Evolutionary conservation across 2,329 filamentous ascomycete genomes (phyloP).

Genomic region (Nemania sp.): DNA sequence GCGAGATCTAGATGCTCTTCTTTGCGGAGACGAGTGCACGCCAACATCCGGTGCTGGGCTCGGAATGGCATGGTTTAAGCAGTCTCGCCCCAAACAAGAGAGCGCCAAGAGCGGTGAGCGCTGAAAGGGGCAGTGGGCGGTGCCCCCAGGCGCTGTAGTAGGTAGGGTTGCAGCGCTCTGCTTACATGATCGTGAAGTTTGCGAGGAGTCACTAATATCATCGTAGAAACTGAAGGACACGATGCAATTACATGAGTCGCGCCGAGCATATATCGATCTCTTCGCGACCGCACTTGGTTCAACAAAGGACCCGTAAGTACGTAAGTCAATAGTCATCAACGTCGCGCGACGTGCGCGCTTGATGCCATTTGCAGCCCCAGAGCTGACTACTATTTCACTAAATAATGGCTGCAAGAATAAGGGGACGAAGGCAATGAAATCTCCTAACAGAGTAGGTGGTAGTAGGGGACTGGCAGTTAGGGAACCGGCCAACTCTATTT

Average conservation of each 20-base stretch:
- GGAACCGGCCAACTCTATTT: conserved; percentile 31
- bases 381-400: conserved; percentile 15
- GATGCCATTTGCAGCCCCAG: conserved; percentile 9
- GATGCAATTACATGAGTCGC: conserved; percentile 16
- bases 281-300: conserved; percentile 1
- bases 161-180: conserved; percentile 33
- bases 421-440: conserved; percentile 28
- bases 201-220: conserved; percentile 1
- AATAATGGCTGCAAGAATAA: conserved; percentile 28
- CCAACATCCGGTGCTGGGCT: conserved; percentile 26
- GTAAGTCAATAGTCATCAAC: conserved; percentile 8
- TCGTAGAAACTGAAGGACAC: background rate
- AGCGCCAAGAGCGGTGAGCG: conserved; percentile 31
- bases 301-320: background rate
- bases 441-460: conserved; percentile 30
- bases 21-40: conserved; percentile 14
- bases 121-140: conserved; percentile 33
- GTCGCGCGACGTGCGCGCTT: conserved; percentile 3
- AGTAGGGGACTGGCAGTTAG: background rate
- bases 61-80: conserved; percentile 21
- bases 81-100: conserved; percentile 18
- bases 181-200: conserved; percentile 19
- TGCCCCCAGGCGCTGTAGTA: conserved; percentile 7
- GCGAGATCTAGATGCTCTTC: conserved; percentile 34
- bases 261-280: conserved; percentile 20